Evolutionary conservation across 2,329 filamentous ascomycete genomes (phyloP).

Genomic region (Colletotrichum melonis): DNA sequence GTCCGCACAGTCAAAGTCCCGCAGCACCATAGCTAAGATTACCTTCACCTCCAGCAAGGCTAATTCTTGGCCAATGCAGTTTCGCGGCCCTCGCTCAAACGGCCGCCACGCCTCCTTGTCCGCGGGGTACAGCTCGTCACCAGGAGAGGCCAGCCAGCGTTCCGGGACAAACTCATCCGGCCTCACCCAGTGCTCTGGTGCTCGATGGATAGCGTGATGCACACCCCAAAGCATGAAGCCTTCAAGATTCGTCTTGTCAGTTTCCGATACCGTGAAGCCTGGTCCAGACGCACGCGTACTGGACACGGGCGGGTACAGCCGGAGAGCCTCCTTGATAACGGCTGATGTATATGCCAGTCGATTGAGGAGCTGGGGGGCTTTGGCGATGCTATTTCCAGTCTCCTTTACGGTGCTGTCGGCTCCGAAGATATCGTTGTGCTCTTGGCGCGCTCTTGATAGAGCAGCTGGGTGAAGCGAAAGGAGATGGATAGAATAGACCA

Average conservation of each 20-base stretch:
- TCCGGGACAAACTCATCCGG: constrained; percentile 54
- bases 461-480: constrained; percentile 39
- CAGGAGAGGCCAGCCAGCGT: constrained; percentile 49
- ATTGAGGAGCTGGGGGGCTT: constrained; percentile 58
- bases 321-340: constrained; percentile 64
- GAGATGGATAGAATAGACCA: constrained; percentile 40
- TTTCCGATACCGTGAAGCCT: constrained; percentile 52
- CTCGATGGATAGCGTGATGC: constrained; percentile 48
- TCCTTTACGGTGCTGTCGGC: constrained; percentile 50
- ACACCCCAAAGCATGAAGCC: constrained; percentile 44
- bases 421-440: constrained; percentile 56
- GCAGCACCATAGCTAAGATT: constrained; percentile 56
- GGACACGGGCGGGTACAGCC: constrained; percentile 60
- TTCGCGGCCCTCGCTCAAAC: constrained; percentile 37
- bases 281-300: constrained; percentile 50
- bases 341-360: constrained; percentile 62
- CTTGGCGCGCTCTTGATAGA: constrained; percentile 40
- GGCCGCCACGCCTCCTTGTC: constrained; percentile 62
- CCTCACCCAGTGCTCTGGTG: constrained; percentile 51
- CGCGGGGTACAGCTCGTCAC: constrained; percentile 44
- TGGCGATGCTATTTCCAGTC: constrained; percentile 50
- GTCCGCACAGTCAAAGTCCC: background rate
- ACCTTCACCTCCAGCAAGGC: constrained; percentile 62
- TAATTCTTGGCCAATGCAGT: constrained; percentile 50
- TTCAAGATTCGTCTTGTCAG: constrained; percentile 51